Evolutionary conservation across 192 early-diverging fungal genomes (phyloP).

Genomic region (Rhizophagus clarus): DNA sequence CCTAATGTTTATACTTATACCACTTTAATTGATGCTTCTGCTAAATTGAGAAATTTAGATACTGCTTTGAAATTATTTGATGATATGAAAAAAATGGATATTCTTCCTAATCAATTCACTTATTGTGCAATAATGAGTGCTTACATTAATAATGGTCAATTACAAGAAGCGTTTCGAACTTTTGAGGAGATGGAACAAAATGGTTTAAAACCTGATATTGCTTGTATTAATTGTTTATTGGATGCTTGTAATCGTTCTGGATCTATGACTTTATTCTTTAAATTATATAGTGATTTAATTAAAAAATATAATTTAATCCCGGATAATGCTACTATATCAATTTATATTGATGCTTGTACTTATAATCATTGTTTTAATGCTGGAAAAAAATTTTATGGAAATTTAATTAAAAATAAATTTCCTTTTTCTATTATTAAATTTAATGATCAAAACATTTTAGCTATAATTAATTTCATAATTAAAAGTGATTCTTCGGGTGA

Average conservation of each 20-base stretch:
- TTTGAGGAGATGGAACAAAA: background rate
- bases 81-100: constrained; percentile 11
- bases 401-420: background rate
- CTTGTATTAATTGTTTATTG: constrained; percentile 30
- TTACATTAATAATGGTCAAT: background rate
- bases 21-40: constrained; percentile 10
- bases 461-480: constrained; percentile 8
- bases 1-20: constrained; percentile 24
- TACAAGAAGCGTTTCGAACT: background rate
- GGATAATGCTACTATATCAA: background rate
- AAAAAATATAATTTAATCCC: background rate
- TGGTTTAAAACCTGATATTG: constrained; percentile 16
- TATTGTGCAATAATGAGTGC: constrained; percentile 27
- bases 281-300: constrained; percentile 5
- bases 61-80: background rate
- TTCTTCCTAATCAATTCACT: constrained; percentile 11
- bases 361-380: background rate
- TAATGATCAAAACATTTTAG: background rate
- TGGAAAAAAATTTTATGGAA: constrained; percentile 4
- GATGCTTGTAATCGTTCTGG: constrained; percentile 26
- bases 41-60: background rate
- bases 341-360: constrained; percentile 16
- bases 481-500: background rate
- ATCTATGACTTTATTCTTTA: background rate
- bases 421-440: background rate